A percentile compares a stretch with the other conserved stretches of the same genome.
Conservation (phyloP, 768 basidiomycete genomes). For the Suillus cothurnatus region DNA sequence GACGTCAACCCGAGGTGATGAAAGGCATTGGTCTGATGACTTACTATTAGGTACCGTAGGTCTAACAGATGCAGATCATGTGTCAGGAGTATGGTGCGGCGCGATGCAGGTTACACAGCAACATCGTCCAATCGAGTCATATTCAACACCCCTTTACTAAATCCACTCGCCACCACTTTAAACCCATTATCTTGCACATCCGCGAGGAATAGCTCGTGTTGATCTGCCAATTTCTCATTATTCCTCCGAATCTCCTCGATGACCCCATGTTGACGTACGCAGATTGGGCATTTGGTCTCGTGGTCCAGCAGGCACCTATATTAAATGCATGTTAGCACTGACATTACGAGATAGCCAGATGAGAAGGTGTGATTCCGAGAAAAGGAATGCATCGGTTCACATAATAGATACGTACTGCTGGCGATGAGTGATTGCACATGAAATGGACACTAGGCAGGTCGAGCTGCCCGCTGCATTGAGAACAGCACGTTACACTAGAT, state of each 20-base stretch:
- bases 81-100: background rate
- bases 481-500: slow-evolving; percentile 94
- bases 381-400: slow-evolving; percentile 1
- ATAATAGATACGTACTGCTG: slow-evolving; percentile 60
- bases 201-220: slow-evolving; percentile 77
- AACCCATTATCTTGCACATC: slow-evolving; percentile 77
- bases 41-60: background rate
- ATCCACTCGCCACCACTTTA: slow-evolving; percentile 68
- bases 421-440: slow-evolving; percentile 98
- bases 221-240: slow-evolving; percentile 81
- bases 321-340: background rate
- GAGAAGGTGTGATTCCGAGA: background rate
- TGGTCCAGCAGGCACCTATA: slow-evolving; percentile 85
- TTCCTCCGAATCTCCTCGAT: slow-evolving; percentile 88
- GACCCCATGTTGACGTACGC: slow-evolving; percentile 83
- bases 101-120: slow-evolving; percentile 13
- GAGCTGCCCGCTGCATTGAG: slow-evolving; percentile 84
- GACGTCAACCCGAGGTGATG: background rate
- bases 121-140: slow-evolving; percentile 29
- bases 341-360: background rate
- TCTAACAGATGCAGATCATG: background rate
- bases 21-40: background rate
- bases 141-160: slow-evolving; percentile 64
- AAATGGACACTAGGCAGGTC: slow-evolving; percentile 95
- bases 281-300: slow-evolving; percentile 88